These are phyloP conservation scores for Chernovozyma sophiae-reginae DNA, from an alignment of 1,139 yeast genomes.

Conservation along the genomic window DNA sequence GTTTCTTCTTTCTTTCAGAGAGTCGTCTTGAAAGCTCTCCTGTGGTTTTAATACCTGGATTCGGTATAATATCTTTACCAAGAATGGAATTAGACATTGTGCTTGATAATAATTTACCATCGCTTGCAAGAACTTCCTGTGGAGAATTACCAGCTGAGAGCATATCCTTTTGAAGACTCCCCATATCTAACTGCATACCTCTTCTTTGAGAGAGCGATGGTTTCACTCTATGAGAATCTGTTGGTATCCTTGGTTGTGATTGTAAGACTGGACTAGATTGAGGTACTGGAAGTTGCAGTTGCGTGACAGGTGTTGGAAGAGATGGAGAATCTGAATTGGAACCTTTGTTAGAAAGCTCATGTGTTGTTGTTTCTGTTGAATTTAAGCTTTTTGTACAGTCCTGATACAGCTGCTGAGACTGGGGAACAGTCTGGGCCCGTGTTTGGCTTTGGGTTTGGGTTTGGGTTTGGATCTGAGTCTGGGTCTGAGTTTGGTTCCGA, in stretches of 20 bases:
- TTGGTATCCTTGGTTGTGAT: background rate
- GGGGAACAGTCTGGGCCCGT: too few relatives aligned
- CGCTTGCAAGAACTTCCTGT: background rate
- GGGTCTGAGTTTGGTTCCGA: background rate
- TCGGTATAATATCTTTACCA: background rate
- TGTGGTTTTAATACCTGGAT: constrained; percentile 20
- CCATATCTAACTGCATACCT: constrained; percentile 48
- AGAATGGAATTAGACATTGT: background rate
- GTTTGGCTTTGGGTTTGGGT: background rate
- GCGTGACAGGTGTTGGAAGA: background rate
- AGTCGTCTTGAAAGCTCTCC: constrained; percentile 35
- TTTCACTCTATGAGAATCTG: constrained; percentile 21
- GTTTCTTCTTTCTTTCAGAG: constrained; percentile 36
- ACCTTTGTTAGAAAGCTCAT: background rate
- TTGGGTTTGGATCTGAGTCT: background rate
- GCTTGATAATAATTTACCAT: background rate
- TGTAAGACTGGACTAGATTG: background rate
- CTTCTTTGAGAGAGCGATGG: constrained; percentile 58
- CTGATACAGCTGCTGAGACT: background rate
- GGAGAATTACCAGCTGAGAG: constrained; percentile 1
- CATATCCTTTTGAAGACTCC: constrained; percentile 6
- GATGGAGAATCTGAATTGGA: background rate
- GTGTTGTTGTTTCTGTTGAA: background rate
- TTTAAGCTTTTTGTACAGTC: too few relatives aligned
- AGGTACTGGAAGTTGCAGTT: background rate